Evolutionary conservation across 805 yeast species (phyloP), one percentile per base, ranked within the genome.

Genomic region (Wickerhamiella bombiphila): DNA sequence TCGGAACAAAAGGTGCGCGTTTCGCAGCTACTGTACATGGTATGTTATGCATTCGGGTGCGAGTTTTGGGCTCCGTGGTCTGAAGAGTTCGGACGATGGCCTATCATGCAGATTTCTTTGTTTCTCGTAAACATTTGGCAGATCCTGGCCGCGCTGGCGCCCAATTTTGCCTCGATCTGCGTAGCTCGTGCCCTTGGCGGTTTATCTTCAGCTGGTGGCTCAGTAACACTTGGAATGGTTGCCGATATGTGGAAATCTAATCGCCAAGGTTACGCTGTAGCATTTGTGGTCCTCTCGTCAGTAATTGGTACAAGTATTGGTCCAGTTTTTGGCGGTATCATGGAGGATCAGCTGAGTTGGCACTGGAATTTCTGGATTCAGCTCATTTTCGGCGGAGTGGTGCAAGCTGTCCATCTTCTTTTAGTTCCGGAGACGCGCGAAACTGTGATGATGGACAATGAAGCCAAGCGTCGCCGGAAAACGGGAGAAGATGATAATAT

Each of bases 111-210:
- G 44, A 43, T 57, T 16, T 67, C 77, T 8, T 63, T 72, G 30
- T 66, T 72, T 62, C 46, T 72, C 36, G 57, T 69, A 21, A 42
- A 55, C n/a, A 41, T 54, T 8, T 58, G 58, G 42, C 55, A 56
- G 50, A 46, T 76, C 32, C 79, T 72, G 3, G 74, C 80, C 42
- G 80, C 74, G 2, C 67, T 76, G 43, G 68, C 79, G 5, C 62
- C 67, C 16, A 72, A 60, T 37, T 63, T 71, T 0, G 62, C 72
- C 1, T 74, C 74, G 41, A 59, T 76, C 57, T 60, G 72, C 48
- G 65, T 74, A 4, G 70, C 68, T 38, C 61, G 85, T 32, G 70
- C 76, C 35, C 52, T 76, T 1, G 78, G 80, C 2, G 85, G 85
- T 3, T 46, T 72, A 17, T 64, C 69, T 38, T 68, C 72, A 19